Base-by-base conservation (phyloP, 805 yeast species). In the Blastobotrys americana region DNA sequence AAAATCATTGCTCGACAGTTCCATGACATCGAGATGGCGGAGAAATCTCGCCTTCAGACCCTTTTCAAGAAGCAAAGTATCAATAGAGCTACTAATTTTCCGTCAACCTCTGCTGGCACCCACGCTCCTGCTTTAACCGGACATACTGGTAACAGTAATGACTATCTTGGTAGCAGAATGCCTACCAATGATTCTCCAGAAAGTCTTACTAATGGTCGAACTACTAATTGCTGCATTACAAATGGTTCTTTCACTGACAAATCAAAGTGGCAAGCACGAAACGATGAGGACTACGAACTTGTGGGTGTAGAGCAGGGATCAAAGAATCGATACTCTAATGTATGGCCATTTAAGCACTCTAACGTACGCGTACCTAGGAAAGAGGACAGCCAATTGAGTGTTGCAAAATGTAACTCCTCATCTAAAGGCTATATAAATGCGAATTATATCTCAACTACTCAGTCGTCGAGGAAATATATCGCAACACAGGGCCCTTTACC, bases 401-500 rank as follows among this genome's bases (percentile, higher is more conserved):
- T 18, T 8, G 18, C 3, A n/a, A 33, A 9, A 44, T 34, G 16
- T n/a, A 39, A 17, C 15, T 42, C 44, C 20, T 40, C 44, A 13
- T 35, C 44, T 3, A 40, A 34, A n/a, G 87, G 80, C 58, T 89
- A 90, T 60, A 84, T 89, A 54, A 89, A 89, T 64, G 98, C 97
- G 0, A 83, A 86, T 39, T 84, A 81, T 61, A 64, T 85, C 27
- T 41, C 52, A 50, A 56, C 74, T 54, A 53, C 57, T 55, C 37
- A 63, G 56, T 57, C 67, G 51, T 51, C 51, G 8, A 55, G 60
- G 34, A 71, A 73, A 34, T 84, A 82, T 57, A 88, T 90, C 55
- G 97, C 97, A 1, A 80, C 97, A 1, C 98, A 90, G 58, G 98
- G 96, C 2, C 97, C 98, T 2, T 64, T 90, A 46, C 69, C 71